phyloP scores from a whole-genome alignment of 1,139 yeast genomes.

The Pichia sp. region DNA sequence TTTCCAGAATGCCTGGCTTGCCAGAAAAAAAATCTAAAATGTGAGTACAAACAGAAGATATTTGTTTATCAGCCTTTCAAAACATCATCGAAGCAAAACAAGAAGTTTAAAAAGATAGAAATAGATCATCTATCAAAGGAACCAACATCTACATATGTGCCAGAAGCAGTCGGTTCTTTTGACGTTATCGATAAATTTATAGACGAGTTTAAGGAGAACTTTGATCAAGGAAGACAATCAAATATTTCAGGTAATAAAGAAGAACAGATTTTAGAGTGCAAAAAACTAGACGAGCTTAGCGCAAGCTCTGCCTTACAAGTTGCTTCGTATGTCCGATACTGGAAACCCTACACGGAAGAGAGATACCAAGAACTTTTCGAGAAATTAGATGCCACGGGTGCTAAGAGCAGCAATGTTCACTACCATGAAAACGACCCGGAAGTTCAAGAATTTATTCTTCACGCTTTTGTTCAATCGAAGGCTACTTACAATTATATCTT shows the following conservation, averaged over 20 bases:
- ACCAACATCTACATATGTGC: not conserved
- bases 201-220: not conserved
- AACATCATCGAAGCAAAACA: not conserved
- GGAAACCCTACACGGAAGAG: not conserved
- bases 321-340: not conserved
- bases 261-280: not conserved
- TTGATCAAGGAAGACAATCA: not conserved
- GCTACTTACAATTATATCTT: not conserved
- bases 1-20: constrained; percentile 9
- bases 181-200: not conserved
- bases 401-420: not conserved
- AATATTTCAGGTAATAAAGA: not conserved
- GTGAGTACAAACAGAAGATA: not conserved
- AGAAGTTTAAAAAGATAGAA: not conserved
- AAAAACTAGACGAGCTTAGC: not conserved
- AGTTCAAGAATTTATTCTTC: not conserved
- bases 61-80: not conserved
- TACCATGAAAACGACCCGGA: not conserved
- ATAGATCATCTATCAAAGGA: not conserved
- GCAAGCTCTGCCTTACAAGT: not conserved
- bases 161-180: not conserved
- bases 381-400: not conserved
- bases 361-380: not conserved
- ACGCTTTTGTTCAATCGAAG: not conserved
- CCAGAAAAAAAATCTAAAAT: constrained; percentile 1